These are phyloP conservation scores for Jaltomata sinuosa DNA, from an alignment of 257 asterid species.

Conservation along the genomic window DNA sequence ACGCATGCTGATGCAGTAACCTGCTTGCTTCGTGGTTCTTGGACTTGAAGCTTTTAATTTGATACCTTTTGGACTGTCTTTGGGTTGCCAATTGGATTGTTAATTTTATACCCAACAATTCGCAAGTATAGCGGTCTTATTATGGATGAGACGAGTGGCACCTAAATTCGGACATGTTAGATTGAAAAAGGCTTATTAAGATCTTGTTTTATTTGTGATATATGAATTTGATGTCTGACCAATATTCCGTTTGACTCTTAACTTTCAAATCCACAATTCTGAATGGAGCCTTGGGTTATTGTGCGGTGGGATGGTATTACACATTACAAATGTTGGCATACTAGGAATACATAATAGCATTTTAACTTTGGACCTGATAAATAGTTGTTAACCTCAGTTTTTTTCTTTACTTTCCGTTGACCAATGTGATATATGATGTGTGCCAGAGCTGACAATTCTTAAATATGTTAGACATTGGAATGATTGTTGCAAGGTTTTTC, in stretches of 20 bases:
- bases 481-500: not conserved
- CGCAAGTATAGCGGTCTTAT: not conserved
- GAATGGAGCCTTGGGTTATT: not conserved
- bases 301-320: not conserved
- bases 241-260: not conserved
- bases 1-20: not conserved
- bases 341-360: not conserved
- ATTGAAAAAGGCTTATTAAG: not conserved
- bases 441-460: not conserved
- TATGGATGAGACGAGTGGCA: not conserved
- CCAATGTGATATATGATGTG: not conserved
- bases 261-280: not conserved
- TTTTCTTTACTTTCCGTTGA: not conserved
- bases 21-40: not conserved
- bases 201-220: not conserved
- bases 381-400: not conserved
- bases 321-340: not conserved
- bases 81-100: not conserved
- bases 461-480: not conserved
- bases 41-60: not conserved
- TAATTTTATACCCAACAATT: not conserved
- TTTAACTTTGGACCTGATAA: not conserved
- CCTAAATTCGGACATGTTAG: not conserved
- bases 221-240: not conserved
- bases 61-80: not conserved